Evolutionary conservation across 2,329 filamentous ascomycete species (phyloP), one percentile per base, ranked within the genome.

Genomic region (Calonectria honghensis): DNA sequence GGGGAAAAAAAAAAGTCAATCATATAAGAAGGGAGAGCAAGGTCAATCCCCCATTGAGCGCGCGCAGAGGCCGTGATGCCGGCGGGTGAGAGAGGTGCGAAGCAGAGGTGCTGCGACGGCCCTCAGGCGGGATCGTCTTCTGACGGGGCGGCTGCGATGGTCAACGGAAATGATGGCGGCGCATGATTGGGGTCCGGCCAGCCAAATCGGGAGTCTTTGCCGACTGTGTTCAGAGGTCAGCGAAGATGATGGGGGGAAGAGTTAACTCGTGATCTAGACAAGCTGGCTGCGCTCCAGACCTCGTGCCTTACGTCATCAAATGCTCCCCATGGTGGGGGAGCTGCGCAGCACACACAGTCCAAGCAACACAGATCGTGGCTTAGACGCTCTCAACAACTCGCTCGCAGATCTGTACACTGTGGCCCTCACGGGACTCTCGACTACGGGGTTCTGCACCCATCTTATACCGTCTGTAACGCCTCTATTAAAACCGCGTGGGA

Each of bases 101-200:
- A 65, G 67, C 52, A 57, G 51, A 51, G 57, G 59, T 31, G 65
- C 45, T 65, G 41, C 50, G 20, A 66, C 31, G 50, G 31, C 35
- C 66, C 78, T 78, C 81, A 82, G 80, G 77, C 77, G 81, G 74
- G 69, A 70, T 72, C 75, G 81, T 84, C 82, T 82, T 81, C 81
- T 84, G 82, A 84, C 77, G 73, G 75, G 76, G 73, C 70, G 70
- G 75, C 45, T 79, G 78, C 63, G 32, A 52, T 63, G 65, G 72
- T 76, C 74, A 79, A 57, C 35, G 68, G 74, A 67, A 57, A 59
- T 79, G 79, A 79, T 77, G 37, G 61, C 39, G 59, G 76, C 79
- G 76, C 79, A 81, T 81, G 79, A 81, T 79, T 77, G 63, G 27
- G 45, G 54, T 52, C 29, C n/a, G 39, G 50, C 41, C 63, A 70